Base-by-base conservation (phyloP, 2,329 filamentous ascomycete species). In the Alternaria arborescens region DNA sequence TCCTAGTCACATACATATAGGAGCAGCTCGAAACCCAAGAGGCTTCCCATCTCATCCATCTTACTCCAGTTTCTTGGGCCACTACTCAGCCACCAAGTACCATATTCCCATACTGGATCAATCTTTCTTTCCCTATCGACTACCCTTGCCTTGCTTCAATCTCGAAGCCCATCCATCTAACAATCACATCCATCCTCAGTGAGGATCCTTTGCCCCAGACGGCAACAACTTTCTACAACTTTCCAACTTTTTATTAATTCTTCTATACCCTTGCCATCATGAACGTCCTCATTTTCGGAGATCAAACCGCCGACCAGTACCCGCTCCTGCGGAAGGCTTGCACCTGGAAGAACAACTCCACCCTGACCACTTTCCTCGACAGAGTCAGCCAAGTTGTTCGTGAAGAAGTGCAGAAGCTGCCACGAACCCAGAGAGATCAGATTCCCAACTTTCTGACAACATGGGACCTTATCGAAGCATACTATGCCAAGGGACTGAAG, bases 241-340 rank as follows among this genome's bases (percentile, higher is more conserved):
- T 58, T 61, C 26, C 41, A 63, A 43, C 30, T 55, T 54, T 52
- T 48, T 41, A 61, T 69, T 66, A 58, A 67, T 62, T 67, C 50
- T 46, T 65, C 63, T 69, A 71, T 72, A 73, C 68, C 69, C 67
- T 60, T 58, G 60, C 58, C 53, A 79, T 56, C 65, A 81, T 81
- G 74, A 83, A 84, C 71, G 73, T 82, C 60, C 84, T 90, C 76
- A 85, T 91, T 64, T 90, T 91, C 74, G 89, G 89, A 80, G 89
- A 91, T 74, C 89, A 91, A 79, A 91, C 89, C 61, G 83, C 88
- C 70, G 87, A 90, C 76, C 88, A 88, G 69, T 86, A 89, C 73
- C 81, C 81, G 67, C 87, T 90, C 66, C 79, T 91, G 62, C 78
- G 81, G 67, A 82, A 82, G 69, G 77, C 82, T 30, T 77, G 78